Base-by-base conservation (phyloP, 495 filamentous ascomycete genomes). In the Hypomontagnella monticulosa region DNA sequence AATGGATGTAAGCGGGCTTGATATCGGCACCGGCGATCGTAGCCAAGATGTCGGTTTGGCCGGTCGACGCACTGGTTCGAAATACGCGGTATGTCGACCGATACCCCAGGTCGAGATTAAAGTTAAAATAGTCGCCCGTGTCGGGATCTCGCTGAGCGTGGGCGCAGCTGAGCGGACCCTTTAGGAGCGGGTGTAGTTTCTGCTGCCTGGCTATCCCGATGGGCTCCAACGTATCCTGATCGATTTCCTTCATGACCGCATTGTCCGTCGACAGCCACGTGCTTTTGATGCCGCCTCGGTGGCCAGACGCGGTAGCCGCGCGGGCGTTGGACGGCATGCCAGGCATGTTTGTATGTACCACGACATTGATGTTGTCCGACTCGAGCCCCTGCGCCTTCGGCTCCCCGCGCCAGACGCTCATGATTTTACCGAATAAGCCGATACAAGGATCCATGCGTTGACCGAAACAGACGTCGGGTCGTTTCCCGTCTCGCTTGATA, bases 81-180 rank as follows among this genome's bases (percentile, higher is more conserved):
- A 93, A 93, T 23, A 93, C 69, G 1, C 88, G 85, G 64, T 93
- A 95, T 0, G 64, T 55, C 1, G 79, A 32, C 12, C 34, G 20
- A 7, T 58, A 68, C 23, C 76, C 78, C 40, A 77, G 27, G 0
- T 82, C 84, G 33, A 92, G 83, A 70, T 93, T 93, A 78, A 82
- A 92, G 70, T 93, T 93, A 78, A 83, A 91, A n/a, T 90, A 71
- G 61, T 93, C 90, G 1, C 91, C 91, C 0, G 88, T 93, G 0
- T 79, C 66, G 0, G 89, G 90, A 63, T 93, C 89, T 0, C 80
- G 79, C n/a, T 86, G 85, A 4, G 89, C 84, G 71, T 93, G 91
- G 2, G 91, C 81, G 16, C 83, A 85, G 4, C 87, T 82, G 4
- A 90, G 60, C 1, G 79, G 84, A 0, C 91, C 91, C 11, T 79